Evolutionary conservation across 2,329 filamentous ascomycete genomes (phyloP).

Genomic region (Aureobasidium vineae): DNA sequence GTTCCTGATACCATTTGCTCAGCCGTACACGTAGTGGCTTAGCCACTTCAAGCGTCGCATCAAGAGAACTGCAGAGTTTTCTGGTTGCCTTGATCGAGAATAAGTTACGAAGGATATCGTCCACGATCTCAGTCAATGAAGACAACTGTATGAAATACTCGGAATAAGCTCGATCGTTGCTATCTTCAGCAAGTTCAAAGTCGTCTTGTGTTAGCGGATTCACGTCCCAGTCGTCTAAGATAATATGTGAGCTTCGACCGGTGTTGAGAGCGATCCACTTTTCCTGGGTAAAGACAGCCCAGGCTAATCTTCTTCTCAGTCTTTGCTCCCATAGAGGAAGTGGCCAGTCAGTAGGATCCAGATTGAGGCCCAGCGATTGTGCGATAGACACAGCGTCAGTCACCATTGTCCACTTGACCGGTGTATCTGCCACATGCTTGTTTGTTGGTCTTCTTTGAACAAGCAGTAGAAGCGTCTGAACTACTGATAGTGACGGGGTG

Average conservation of each 20-base stretch:
- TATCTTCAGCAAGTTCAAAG: constrained; percentile 40
- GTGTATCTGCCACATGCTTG: constrained; percentile 38
- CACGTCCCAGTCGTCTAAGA: constrained; percentile 57
- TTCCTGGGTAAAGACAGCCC: constrained; percentile 66
- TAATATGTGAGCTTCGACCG: constrained; percentile 58
- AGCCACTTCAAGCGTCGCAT: constrained; percentile 48
- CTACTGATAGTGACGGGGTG: constrained; percentile 36
- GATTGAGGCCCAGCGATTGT: constrained; percentile 59
- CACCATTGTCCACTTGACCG: constrained; percentile 40
- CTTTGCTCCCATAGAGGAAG: constrained; percentile 64
- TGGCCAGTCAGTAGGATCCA: constrained; percentile 62
- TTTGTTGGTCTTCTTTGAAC: constrained; percentile 39
- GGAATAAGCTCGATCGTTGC: constrained; percentile 21
- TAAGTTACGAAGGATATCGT: constrained; percentile 49
- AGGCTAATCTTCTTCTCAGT: constrained; percentile 60
- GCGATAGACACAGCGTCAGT: constrained; percentile 51
- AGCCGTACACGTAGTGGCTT: constrained; percentile 51
- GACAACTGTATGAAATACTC: constrained; percentile 54
- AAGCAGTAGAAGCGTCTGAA: constrained; percentile 38
- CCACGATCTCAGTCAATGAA: constrained; percentile 52
- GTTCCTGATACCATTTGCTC: constrained; percentile 51
- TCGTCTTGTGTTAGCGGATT: constrained; percentile 46
- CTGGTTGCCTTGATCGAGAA: constrained; percentile 38
- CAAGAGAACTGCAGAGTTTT: constrained; percentile 47
- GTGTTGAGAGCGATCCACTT: constrained; percentile 60